Conservation (phyloP, 305 asterid genomes). For the Fraxinus ornus region DNA sequence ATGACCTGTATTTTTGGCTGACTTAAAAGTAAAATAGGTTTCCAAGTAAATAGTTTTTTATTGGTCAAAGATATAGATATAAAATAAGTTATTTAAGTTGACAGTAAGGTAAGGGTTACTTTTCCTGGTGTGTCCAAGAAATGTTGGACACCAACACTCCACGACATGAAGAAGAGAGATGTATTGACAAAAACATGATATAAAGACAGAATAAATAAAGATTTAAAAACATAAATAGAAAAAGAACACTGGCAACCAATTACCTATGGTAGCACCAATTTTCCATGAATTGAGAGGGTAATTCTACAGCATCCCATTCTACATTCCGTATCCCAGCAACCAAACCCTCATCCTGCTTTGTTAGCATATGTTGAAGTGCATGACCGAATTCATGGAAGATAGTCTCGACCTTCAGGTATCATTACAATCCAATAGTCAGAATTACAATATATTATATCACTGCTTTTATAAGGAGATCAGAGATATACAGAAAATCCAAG, state of each 20-base stretch:
- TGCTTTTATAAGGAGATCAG: background rate
- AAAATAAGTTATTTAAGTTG: background rate
- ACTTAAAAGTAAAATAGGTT: background rate
- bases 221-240: background rate
- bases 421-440: constrained; percentile 21
- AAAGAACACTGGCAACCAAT: constrained; percentile 3
- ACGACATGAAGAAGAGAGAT: background rate
- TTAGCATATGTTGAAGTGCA: constrained; percentile 98
- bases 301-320: constrained; percentile 99
- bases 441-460: background rate
- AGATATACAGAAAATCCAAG: background rate
- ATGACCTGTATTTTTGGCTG: background rate
- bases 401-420: constrained; percentile 79
- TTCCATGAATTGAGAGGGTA: constrained; percentile 98
- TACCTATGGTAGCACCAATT: constrained; percentile 99
- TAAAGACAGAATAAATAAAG: background rate
- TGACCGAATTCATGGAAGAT: constrained; percentile 99
- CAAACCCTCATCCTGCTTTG: constrained; percentile 96
- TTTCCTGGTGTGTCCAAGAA: background rate
- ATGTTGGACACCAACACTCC: background rate
- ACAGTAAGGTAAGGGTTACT: background rate
- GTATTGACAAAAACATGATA: background rate
- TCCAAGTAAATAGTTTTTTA: background rate
- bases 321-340: constrained; percentile 94
- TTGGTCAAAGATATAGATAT: background rate